Percentiles rank a stretch among this genome's conserved stretches.
These are phyloP conservation scores for Metarhizium brunneum DNA, from an alignment of 2,329 filamentous ascomycete species.

Conservation along the genomic window DNA sequence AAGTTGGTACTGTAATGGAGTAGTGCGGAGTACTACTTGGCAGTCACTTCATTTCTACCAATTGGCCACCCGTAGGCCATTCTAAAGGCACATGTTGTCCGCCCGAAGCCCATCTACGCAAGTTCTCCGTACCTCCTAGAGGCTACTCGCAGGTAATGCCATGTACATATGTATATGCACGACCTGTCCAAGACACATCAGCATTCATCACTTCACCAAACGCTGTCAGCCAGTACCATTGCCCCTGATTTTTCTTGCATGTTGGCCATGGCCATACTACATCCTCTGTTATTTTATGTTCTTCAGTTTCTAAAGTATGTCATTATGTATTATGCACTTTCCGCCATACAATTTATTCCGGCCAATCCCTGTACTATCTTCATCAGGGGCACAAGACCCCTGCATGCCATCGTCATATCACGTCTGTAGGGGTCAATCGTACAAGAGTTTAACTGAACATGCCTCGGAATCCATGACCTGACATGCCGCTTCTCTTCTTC, in stretches of 20 bases:
- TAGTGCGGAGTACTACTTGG: background rate
- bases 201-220: background rate
- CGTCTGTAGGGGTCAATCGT: background rate
- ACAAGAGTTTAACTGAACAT: background rate
- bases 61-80: too few relatives aligned
- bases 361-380: background rate
- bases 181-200: background rate
- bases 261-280: background rate
- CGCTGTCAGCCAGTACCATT: too few relatives aligned
- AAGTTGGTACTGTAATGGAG: background rate
- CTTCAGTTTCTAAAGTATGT: conserved; percentile 1
- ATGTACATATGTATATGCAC: too few relatives aligned
- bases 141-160: too few relatives aligned
- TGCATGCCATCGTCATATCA: background rate
- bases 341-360: background rate
- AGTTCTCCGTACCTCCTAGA: too few relatives aligned
- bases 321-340: conserved; percentile 1
- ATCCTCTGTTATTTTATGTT: background rate
- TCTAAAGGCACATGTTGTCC: too few relatives aligned
- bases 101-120: too few relatives aligned
- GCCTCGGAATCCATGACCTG: background rate
- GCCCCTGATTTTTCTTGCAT: background rate
- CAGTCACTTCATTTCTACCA: too few relatives aligned
- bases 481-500: background rate
- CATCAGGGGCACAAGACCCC: background rate